Percentiles rank a stretch among this genome's conserved stretches.
These are phyloP conservation scores for Neocatenulostroma microsporum DNA, from an alignment of 2,329 filamentous ascomycete species.

Conservation along the genomic window DNA sequence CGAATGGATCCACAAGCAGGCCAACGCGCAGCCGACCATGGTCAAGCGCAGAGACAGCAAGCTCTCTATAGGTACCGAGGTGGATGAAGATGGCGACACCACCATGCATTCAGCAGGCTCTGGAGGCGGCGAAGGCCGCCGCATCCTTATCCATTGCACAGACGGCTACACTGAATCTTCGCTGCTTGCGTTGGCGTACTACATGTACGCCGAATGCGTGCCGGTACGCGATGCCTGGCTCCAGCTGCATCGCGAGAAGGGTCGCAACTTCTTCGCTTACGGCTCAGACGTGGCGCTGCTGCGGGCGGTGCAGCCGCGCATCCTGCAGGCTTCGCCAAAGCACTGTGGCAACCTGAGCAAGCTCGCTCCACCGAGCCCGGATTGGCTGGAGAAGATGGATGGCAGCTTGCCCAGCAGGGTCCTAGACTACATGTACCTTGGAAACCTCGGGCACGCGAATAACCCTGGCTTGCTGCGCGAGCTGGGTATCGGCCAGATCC, in stretches of 20 bases:
- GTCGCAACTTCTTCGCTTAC: conserved; percentile 94
- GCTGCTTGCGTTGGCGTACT: conserved; percentile 81
- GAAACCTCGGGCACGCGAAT: conserved; percentile 87
- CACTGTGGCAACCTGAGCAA: conserved; percentile 42
- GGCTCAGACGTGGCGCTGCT: conserved; percentile 79
- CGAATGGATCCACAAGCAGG: conserved; percentile 79
- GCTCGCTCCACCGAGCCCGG: conserved; percentile 55
- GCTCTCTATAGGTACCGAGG: conserved; percentile 30
- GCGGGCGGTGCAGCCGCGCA: conserved; percentile 64
- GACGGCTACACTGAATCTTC: conserved; percentile 96
- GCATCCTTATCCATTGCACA: conserved; percentile 82
- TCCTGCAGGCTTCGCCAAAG: conserved; percentile 63
- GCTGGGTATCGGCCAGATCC: conserved; percentile 75
- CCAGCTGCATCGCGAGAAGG: conserved; percentile 67
- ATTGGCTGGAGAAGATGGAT: conserved; percentile 76
- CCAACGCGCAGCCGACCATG: conserved; percentile 45
- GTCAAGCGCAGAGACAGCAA: conserved; percentile 36
- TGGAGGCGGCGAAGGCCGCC: conserved; percentile 42
- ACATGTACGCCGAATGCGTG: conserved; percentile 79
- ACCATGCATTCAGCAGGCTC: conserved; percentile 40
- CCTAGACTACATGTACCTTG: conserved; percentile 90
- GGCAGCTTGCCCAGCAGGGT: conserved; percentile 86
- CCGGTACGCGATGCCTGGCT: conserved; percentile 83
- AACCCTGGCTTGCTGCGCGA: conserved; percentile 74
- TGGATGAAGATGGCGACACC: conserved; percentile 49